phyloP scores from a whole-genome alignment of 1,284 basidiomycete species.

The Kalmanozyma brasiliensis region DNA sequence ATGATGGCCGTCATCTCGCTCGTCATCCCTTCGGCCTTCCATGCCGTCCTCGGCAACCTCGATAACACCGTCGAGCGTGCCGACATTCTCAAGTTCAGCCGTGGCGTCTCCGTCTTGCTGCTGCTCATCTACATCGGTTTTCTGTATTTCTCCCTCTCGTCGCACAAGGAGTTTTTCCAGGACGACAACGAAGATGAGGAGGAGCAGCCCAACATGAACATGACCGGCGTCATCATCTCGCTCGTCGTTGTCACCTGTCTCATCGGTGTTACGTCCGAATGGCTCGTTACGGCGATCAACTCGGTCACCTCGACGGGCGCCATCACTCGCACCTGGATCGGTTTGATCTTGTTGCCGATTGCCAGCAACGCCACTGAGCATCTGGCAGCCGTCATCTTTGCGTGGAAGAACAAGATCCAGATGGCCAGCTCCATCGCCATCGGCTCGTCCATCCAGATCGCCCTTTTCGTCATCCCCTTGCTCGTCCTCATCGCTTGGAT shows the following conservation, averaged over 20 bases:
- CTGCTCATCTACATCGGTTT: slow-evolving; percentile 61
- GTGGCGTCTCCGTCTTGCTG: slow-evolving; percentile 54
- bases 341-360: slow-evolving; percentile 57
- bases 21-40: slow-evolving; percentile 61
- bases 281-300: slow-evolving; percentile 58
- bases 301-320: slow-evolving; percentile 44
- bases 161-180: slow-evolving; percentile 56
- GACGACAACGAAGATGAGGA: slow-evolving; percentile 50
- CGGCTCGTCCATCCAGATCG: slow-evolving; percentile 61
- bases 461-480: slow-evolving; percentile 59
- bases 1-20: slow-evolving; percentile 63
- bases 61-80: slow-evolving; percentile 45
- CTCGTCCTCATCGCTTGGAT: slow-evolving; percentile 62
- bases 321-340: slow-evolving; percentile 56
- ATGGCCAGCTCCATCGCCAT: slow-evolving; percentile 58
- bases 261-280: slow-evolving; percentile 61
- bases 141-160: slow-evolving; percentile 50
- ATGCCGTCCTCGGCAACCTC: slow-evolving; percentile 54
- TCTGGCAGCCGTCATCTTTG: slow-evolving; percentile 55
- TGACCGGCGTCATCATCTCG: slow-evolving; percentile 41
- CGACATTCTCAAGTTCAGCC: slow-evolving; percentile 58
- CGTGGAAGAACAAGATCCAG: slow-evolving; percentile 62
- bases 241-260: slow-evolving; percentile 53
- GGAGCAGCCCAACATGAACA: slow-evolving; percentile 57
- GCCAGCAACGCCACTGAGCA: slow-evolving; percentile 60